phyloP scores from a whole-genome alignment of 805 yeast species.

The Schwanniomyces pseudopolymorphus region DNA sequence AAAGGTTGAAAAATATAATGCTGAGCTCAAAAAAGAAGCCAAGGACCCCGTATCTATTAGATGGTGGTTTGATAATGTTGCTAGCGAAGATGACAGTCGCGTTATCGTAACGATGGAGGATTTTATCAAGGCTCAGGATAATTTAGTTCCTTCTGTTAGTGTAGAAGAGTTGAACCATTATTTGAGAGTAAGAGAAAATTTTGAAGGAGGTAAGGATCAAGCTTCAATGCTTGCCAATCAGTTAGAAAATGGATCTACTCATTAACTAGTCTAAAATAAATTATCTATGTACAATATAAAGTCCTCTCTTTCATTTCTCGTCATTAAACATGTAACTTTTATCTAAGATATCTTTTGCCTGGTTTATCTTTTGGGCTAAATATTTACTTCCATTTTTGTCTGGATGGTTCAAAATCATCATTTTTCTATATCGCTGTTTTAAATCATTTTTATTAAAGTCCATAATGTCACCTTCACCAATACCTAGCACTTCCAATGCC shows the following conservation, averaged over 20 bases:
- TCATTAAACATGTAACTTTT: conserved; percentile 34
- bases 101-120: conserved; percentile 73
- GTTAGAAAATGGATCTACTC: conserved; percentile 1
- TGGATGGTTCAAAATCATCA: conserved; percentile 44
- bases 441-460: conserved; percentile 34
- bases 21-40: conserved; percentile 22
- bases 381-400: conserved; percentile 42
- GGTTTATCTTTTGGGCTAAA: conserved; percentile 41
- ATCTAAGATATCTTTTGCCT: conserved; percentile 42
- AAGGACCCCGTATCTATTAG: conserved; percentile 57
- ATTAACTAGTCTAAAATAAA: neutral
- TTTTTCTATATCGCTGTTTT: conserved; percentile 34
- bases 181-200: conserved; percentile 70
- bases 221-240: conserved; percentile 13
- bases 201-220: conserved; percentile 65
- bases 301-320: conserved; percentile 7
- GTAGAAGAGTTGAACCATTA: conserved; percentile 85
- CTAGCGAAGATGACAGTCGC: conserved; percentile 61
- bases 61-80: conserved; percentile 88
- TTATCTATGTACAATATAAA: conserved; percentile 1
- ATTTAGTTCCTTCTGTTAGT: conserved; percentile 82
- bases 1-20: conserved; percentile 56
- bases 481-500: conserved; percentile 40
- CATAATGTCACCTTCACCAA: conserved; percentile 40
- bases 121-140: conserved; percentile 71